These are phyloP conservation scores for Tieghemiomyces parasiticus DNA, from an alignment of 192 early-diverging fungal species.

Conservation along the genomic window DNA sequence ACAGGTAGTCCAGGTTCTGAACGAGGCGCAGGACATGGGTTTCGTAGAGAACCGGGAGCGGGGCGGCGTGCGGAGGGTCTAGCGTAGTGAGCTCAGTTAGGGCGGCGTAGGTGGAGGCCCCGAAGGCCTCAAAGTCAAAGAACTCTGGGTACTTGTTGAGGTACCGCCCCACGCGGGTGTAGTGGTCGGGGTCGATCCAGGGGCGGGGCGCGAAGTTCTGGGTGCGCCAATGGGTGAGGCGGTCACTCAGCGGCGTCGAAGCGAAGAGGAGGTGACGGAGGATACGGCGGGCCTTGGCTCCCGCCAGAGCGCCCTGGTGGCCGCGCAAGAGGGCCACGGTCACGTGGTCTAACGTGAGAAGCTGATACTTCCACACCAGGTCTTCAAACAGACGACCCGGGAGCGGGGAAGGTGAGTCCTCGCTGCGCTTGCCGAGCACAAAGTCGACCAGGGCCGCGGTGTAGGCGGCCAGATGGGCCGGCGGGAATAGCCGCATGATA, in stretches of 20 bases:
- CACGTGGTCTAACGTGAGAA: conserved; percentile 52
- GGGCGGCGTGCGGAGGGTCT: conserved; percentile 38
- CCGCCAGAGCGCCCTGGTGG: conserved; percentile 31
- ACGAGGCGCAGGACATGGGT: conserved; percentile 49
- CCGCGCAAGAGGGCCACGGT: conserved; percentile 50
- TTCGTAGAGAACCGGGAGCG: conserved; percentile 56
- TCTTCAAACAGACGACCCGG: conserved; percentile 34
- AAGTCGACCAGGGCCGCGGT: conserved; percentile 51
- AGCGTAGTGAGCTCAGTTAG: conserved; percentile 19
- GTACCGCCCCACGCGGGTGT: conserved; percentile 45
- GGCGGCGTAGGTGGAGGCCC: conserved; percentile 23
- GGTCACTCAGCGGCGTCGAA: conserved; percentile 28
- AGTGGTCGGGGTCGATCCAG: conserved; percentile 56
- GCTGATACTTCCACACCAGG: conserved; percentile 54
- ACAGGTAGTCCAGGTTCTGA: conserved; percentile 44
- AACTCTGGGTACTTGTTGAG: conserved; percentile 52
- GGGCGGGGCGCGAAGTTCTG: conserved; percentile 45
- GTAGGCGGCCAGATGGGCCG: conserved; percentile 50
- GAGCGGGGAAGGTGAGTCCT: conserved; percentile 12
- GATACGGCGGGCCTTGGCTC: conserved; percentile 27
- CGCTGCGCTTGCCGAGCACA: conserved; percentile 31
- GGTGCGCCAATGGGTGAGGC: conserved; percentile 46
- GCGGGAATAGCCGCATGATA: conserved; percentile 49
- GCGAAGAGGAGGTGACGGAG: conserved; percentile 36
- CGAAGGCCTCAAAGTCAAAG: conserved; percentile 54